Base-by-base conservation (phyloP, 1,284 basidiomycete species). In the Rhodotorula sp. region DNA sequence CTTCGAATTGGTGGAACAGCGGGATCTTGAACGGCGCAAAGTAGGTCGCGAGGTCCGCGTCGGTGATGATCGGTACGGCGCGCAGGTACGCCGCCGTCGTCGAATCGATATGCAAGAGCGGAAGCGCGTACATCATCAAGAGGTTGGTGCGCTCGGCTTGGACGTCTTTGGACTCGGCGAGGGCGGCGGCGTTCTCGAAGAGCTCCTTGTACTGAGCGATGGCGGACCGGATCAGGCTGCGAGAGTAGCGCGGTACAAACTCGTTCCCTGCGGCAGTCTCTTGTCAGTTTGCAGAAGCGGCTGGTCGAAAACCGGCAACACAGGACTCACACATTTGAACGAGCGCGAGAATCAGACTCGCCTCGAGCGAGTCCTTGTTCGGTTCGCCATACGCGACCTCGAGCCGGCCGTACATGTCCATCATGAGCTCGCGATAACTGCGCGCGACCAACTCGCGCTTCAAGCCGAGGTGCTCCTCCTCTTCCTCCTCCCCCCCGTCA, bases 191-290 rank as follows among this genome's bases (percentile, higher is more conserved):
- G 8, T 45, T 21, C 47, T 70, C 69, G 49, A 67, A 45, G 0
- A 70, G 57, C 61, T 70, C 65, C 21, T 60, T 60, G 56, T 55
- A 67, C 14, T 60, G 38, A 10, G 61, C 61, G 31, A 70, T 26
- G 5, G 65, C 52, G 50, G 23, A 38, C 34, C 69, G 64, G 43
- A 70, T 57, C 18, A 70, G 43, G 15, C 56, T 38, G 31, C 65
- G 61, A 15, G 64, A 63, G 23, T 66, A 57, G 18, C 66, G 48
- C 18, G 69, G 69, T 7, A 64, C 14, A n/a, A 70, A 56, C 49
- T 70, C 69, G 65, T 70, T 67, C 65, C 65, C 63, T 69, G n/a
- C n/a, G n/a, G n/a, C n/a, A n/a, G n/a, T n/a, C n/a, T n/a, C n/a
- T n/a, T n/a, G n/a, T n/a, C n/a, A n/a, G n/a, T n/a, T n/a, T n/a